phyloP scores from a whole-genome alignment of 805 yeast genomes.

The Pichia occidentalis region DNA sequence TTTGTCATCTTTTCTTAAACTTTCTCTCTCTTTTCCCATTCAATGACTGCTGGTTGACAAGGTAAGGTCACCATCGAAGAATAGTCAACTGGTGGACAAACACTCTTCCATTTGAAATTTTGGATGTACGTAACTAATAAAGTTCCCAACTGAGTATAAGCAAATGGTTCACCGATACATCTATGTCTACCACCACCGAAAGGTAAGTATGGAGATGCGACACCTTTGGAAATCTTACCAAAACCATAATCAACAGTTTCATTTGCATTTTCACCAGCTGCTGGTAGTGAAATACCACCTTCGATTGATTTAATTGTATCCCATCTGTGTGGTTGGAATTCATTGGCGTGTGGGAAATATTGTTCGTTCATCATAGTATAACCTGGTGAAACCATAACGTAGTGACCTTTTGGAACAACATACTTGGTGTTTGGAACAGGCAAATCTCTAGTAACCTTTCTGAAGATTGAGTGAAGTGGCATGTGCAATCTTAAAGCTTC shows the following conservation, averaged over 20 bases:
- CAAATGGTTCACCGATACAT: slow-evolving; percentile 98
- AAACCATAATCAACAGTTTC: slow-evolving; percentile 84
- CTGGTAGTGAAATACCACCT: slow-evolving; percentile 21
- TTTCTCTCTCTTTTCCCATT: slow-evolving; percentile 59
- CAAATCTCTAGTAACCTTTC: slow-evolving; percentile 76
- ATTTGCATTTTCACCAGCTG: slow-evolving; percentile 31
- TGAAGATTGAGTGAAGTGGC: slow-evolving; percentile 93
- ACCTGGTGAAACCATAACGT: slow-evolving; percentile 91
- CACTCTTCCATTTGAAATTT: slow-evolving; percentile 70
- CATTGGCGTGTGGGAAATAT: slow-evolving; percentile 70
- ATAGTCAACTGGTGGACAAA: slow-evolving; percentile 66
- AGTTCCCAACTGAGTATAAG: slow-evolving; percentile 87
- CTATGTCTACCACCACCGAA: slow-evolving; percentile 99
- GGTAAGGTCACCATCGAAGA: slow-evolving; percentile 94
- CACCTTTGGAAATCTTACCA: slow-evolving; percentile 94
- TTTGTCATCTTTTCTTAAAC: too few species aligned
- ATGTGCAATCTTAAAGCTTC: slow-evolving; percentile 94
- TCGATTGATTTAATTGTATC: slow-evolving; percentile 29
- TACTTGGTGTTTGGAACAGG: slow-evolving; percentile 71
- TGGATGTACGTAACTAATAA: slow-evolving; percentile 69
- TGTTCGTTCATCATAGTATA: slow-evolving; percentile 70
- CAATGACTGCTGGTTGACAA: slow-evolving; percentile 60
- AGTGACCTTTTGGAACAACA: slow-evolving; percentile 84
- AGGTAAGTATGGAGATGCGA: slow-evolving; percentile 90
- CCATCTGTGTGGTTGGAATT: slow-evolving; percentile 90